phyloP scores from a whole-genome alignment of 352 stramenopile species.

The Phytophthora aleatoria region DNA sequence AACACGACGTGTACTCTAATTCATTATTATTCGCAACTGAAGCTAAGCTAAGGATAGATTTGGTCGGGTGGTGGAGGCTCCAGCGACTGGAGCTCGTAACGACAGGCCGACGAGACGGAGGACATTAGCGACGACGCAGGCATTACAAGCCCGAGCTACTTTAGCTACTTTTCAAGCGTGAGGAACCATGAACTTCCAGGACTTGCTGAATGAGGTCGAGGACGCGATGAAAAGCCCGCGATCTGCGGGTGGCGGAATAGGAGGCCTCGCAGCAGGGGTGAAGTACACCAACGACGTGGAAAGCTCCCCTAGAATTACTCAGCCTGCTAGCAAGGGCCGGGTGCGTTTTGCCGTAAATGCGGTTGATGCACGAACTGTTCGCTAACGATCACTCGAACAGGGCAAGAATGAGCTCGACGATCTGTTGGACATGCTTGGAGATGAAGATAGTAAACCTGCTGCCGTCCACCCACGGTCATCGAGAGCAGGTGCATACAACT shows the following conservation, averaged over 20 bases:
- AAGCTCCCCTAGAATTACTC: slow-evolving; percentile 11
- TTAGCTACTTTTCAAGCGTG: background rate
- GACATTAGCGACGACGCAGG: too few species aligned
- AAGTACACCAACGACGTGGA: slow-evolving; percentile 15
- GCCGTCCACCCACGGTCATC: slow-evolving; percentile 41
- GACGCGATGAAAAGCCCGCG: slow-evolving; percentile 53
- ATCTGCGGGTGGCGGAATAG: slow-evolving; percentile 9
- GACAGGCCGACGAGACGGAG: slow-evolving; percentile 22
- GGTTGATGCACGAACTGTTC: background rate
- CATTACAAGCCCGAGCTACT: too few species aligned
- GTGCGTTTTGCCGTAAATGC: slow-evolving; percentile 8
- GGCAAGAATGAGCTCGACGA: slow-evolving; percentile 73
- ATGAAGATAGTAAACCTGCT: slow-evolving; percentile 41
- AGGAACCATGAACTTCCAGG: slow-evolving; percentile 66
- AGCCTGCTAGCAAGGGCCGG: slow-evolving; percentile 18
- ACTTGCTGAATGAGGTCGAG: slow-evolving; percentile 77
- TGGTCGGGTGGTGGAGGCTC: background rate
- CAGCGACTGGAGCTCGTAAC: slow-evolving; percentile 2
- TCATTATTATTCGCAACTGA: background rate
- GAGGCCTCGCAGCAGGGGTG: slow-evolving; percentile 7
- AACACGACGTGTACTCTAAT: slow-evolving; percentile 25
- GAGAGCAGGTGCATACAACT: slow-evolving; percentile 21
- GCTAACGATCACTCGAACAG: slow-evolving; percentile 12
- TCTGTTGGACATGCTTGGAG: slow-evolving; percentile 66
- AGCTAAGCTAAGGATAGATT: slow-evolving; percentile 30